Conservation (phyloP, 176 grass and related monocot genomes). For the Dendrocalamus sinicus region DNA sequence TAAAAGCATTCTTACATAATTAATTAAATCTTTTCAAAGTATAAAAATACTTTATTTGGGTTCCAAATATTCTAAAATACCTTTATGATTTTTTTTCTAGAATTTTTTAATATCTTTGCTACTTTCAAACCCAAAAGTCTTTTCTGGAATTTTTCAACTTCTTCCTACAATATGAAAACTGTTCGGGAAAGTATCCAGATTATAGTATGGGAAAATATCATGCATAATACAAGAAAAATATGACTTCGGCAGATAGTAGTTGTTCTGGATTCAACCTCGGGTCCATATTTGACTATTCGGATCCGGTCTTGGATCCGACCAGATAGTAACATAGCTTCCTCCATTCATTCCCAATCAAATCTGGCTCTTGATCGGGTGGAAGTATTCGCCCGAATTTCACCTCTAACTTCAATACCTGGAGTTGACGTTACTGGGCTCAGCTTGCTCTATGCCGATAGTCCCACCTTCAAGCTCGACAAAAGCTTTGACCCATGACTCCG, state of each 20-base stretch:
- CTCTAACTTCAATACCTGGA: too few species aligned
- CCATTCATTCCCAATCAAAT: not conserved
- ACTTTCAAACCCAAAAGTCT: not conserved
- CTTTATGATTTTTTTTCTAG: not conserved
- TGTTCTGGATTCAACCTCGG: too few species aligned
- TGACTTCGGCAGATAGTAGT: too few species aligned
- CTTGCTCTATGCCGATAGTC: too few species aligned
- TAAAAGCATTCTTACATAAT: not conserved
- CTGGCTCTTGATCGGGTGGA: not conserved
- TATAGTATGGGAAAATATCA: not conserved
- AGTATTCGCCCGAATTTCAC: not conserved
- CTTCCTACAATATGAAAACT: not conserved
- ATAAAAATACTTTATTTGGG: not conserved
- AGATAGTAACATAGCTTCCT: not conserved
- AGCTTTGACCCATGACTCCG: too few species aligned
- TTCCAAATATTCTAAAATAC: not conserved
- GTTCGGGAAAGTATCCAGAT: not conserved
- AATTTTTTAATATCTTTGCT: too few species aligned
- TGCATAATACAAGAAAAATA: not conserved
- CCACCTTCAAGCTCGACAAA: too few species aligned
- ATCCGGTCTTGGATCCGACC: rapidly evolving
- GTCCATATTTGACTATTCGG: too few species aligned
- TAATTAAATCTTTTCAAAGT: not conserved
- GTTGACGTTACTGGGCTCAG: too few species aligned
- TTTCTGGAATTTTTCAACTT: not conserved